A percentile compares a stretch with the other conserved stretches of the same genome.
phyloP scores from a whole-genome alignment of 768 basidiomycete species.

The Trametes punicea region DNA sequence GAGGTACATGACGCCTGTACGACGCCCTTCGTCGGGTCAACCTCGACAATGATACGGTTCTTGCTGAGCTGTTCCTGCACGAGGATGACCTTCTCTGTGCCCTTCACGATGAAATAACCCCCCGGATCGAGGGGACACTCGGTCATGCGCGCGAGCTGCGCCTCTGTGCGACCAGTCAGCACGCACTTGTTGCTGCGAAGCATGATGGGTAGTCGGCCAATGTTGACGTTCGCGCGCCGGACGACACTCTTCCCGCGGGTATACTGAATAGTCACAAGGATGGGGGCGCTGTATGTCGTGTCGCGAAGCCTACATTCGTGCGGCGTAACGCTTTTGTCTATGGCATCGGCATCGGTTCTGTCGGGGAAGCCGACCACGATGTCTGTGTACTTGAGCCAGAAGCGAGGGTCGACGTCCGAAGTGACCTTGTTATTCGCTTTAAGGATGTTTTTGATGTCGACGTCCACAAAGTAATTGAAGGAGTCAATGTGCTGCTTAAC shows the following conservation, averaged over 20 bases:
- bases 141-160: slow-evolving; percentile 87
- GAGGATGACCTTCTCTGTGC: slow-evolving; percentile 98
- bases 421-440: slow-evolving; percentile 91
- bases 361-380: slow-evolving; percentile 92
- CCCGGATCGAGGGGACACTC: slow-evolving; percentile 99
- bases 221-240: slow-evolving; percentile 74
- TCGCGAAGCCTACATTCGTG: slow-evolving; percentile 97
- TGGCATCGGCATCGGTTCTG: slow-evolving; percentile 76
- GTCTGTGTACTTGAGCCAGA: slow-evolving; percentile 95
- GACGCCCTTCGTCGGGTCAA: slow-evolving; percentile 81
- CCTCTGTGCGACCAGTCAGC: slow-evolving; percentile 70
- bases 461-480: slow-evolving; percentile 98
- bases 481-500: slow-evolving; percentile 99
- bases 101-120: slow-evolving; percentile 99
- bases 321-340: slow-evolving; percentile 84
- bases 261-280: slow-evolving; percentile 93
- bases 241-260: slow-evolving; percentile 90
- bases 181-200: slow-evolving; percentile 93
- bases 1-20: slow-evolving; percentile 97
- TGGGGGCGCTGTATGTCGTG: slow-evolving; percentile 89
- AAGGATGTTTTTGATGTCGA: slow-evolving; percentile 95
- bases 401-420: slow-evolving; percentile 94
- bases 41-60: slow-evolving; percentile 98
- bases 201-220: slow-evolving; percentile 96
- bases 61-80: slow-evolving; percentile 99